Base-by-base conservation (phyloP, 1,284 basidiomycete genomes). In the Filobasidium uniguttulatum region DNA sequence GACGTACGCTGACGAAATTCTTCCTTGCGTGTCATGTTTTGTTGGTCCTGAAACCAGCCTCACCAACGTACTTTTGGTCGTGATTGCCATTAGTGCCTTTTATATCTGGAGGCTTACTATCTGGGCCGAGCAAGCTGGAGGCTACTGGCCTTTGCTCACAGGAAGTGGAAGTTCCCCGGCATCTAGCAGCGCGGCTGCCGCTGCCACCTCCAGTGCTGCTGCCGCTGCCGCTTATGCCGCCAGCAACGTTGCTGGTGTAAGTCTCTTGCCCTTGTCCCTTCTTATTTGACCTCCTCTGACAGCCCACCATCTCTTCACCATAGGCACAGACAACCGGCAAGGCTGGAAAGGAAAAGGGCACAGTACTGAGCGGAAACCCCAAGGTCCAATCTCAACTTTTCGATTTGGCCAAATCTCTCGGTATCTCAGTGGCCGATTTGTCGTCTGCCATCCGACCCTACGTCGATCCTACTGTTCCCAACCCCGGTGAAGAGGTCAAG, bases 111-210 rank as follows among this genome's bases (percentile, higher is more conserved):
- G 66, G 28, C 44, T 56, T 15, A 67, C 65, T 8, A 59, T 66
- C 36, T 69, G 65, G 66, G 68, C 67, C 1, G 38, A 46, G 22
- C 55, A 68, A 7, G 64, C 58, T 1, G 68, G 68, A 12, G 68
- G 68, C 3, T 70, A 70, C 55, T 69, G 66, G 66, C 62, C 65
- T 31, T 57, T 68, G 35, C 52, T 66, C 51, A 67, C 65, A 2
- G 67, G 68, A 2, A 52, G 55, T 29, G 59, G 62, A 14, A 45
- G 51, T 7, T 35, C 53, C 3, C 58, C 59, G 17, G 44, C 45
- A n/a, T 22, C 36, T 9, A 49, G 46, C n/a, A 37, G 49, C 5
- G 53, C 53, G 31, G 34, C 35, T 12, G 48, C 58, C 2, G 60
- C 53, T 3, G 54, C 55, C 14, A 40, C 49, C n/a, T 37, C 49